Conservation (phyloP, 768 basidiomycete species). For the Austroboletus festivus region DNA sequence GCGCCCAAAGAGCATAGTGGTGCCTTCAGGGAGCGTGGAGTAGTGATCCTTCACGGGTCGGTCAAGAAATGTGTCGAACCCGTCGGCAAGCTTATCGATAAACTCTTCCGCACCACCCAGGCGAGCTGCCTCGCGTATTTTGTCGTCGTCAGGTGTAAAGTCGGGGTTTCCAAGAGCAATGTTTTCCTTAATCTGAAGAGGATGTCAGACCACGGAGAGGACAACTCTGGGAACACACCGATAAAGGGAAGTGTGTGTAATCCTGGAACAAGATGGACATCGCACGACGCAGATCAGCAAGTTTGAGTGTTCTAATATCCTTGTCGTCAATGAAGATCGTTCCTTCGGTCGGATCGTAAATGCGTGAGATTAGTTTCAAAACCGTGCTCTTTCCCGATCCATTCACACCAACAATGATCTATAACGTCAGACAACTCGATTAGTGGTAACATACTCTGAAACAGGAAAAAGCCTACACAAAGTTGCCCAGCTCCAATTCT, state of each 20-base stretch:
- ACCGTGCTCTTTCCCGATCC: conserved; percentile 82
- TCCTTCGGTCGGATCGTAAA: conserved; percentile 71
- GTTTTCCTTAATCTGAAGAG: conserved; percentile 68
- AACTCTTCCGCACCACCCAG: conserved; percentile 70
- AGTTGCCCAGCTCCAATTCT: conserved; percentile 67
- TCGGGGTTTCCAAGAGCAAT: conserved; percentile 71
- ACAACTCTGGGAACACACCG: conserved; percentile 43
- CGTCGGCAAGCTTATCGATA: conserved; percentile 59
- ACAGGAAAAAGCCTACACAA: conserved; percentile 49
- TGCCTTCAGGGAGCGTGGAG: conserved; percentile 62
- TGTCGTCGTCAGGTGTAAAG: conserved; percentile 49
- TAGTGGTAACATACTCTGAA: background rate
- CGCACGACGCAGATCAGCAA: conserved; percentile 62
- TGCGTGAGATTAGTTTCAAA: conserved; percentile 65
- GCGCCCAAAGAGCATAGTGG: conserved; percentile 56
- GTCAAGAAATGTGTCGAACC: conserved; percentile 69
- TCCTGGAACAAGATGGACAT: conserved; percentile 78
- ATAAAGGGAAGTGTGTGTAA: conserved; percentile 75
- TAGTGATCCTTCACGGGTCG: conserved; percentile 72
- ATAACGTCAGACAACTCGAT: background rate
- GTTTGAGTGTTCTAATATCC: conserved; percentile 59
- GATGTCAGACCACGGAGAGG: background rate
- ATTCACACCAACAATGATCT: conserved; percentile 78
- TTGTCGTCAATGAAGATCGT: conserved; percentile 60
- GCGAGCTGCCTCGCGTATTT: conserved; percentile 60